These are phyloP conservation scores for Xylaria sp. DNA, from an alignment of 2,329 filamentous ascomycete species.

Conservation along the genomic window DNA sequence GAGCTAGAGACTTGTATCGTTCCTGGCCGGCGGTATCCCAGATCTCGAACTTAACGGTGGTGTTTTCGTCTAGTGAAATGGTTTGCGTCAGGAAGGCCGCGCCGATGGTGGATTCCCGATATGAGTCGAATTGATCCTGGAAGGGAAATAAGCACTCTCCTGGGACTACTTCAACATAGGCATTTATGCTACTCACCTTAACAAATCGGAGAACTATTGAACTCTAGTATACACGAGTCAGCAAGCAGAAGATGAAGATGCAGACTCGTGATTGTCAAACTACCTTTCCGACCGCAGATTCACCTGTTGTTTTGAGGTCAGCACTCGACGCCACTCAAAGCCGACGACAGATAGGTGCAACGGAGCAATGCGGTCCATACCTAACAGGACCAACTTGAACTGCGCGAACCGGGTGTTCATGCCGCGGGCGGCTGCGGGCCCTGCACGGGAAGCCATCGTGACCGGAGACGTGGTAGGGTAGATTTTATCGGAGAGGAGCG, in stretches of 20 bases:
- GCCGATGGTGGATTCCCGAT: constrained; percentile 96
- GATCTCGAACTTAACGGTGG: constrained; percentile 99
- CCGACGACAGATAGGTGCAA: background rate
- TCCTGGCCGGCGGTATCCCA: constrained; percentile 99
- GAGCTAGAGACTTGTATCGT: constrained; percentile 96
- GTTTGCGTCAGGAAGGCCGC: constrained; percentile 99
- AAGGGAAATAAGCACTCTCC: constrained; percentile 1
- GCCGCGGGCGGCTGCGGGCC: constrained; percentile 61
- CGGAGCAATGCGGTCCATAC: constrained; percentile 55
- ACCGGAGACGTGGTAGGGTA: constrained; percentile 27
- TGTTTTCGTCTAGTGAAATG: constrained; percentile 96
- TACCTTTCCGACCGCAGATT: constrained; percentile 99
- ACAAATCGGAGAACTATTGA: constrained; percentile 98
- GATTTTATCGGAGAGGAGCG: background rate
- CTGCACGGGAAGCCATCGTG: constrained; percentile 84
- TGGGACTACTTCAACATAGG: constrained; percentile 26
- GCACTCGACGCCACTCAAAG: constrained; percentile 27
- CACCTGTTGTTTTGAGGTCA: constrained; percentile 65
- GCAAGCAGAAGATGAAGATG: constrained; percentile 26
- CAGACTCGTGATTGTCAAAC: constrained; percentile 18
- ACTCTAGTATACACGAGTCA: constrained; percentile 62
- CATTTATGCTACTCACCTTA: constrained; percentile 63
- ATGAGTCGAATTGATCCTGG: constrained; percentile 97
- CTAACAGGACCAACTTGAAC: constrained; percentile 97
- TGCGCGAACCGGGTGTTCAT: constrained; percentile 90